Evolutionary conservation across 495 filamentous ascomycete species (phyloP).

Genomic region (Glonium stellatum): DNA sequence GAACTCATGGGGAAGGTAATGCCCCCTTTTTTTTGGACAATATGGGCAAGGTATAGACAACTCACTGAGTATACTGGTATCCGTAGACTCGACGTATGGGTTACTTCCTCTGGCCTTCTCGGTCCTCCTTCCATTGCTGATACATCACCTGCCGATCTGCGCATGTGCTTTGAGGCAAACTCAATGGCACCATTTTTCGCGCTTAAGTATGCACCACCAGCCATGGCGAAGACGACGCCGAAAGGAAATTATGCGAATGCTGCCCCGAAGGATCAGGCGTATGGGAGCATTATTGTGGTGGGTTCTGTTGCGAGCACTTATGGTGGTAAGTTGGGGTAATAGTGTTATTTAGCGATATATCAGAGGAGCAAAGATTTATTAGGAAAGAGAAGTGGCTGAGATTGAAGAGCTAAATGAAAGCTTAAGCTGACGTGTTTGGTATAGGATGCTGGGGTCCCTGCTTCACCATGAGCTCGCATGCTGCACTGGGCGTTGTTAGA

Average conservation of each 20-base stretch:
- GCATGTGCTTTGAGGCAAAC: slow-evolving; percentile 51
- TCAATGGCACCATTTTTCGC: slow-evolving; percentile 56
- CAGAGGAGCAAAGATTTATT: neutral
- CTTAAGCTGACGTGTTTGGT: neutral
- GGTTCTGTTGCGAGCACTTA: slow-evolving; percentile 49
- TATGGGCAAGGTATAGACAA: neutral
- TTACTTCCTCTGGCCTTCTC: slow-evolving; percentile 49
- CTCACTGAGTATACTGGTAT: neutral
- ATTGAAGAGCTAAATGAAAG: neutral
- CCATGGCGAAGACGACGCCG: slow-evolving; percentile 51
- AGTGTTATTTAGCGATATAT: neutral
- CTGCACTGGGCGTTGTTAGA: slow-evolving; percentile 52
- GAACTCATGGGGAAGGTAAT: slow-evolving; percentile 46
- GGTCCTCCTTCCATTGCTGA: slow-evolving; percentile 49
- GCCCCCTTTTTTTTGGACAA: neutral
- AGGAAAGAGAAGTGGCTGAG: neutral
- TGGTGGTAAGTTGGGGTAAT: slow-evolving; percentile 34
- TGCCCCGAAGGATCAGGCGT: slow-evolving; percentile 48
- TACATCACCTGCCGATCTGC: slow-evolving; percentile 48
- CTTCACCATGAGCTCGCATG: slow-evolving; percentile 53
- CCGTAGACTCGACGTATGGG: slow-evolving; percentile 50
- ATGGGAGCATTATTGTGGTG: slow-evolving; percentile 55
- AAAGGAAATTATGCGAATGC: slow-evolving; percentile 53
- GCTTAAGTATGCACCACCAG: slow-evolving; percentile 54
- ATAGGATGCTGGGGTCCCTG: slow-evolving; percentile 49